Base-by-base conservation (phyloP, 1,284 basidiomycete genomes). In the Ceratobasidium sp. region DNA sequence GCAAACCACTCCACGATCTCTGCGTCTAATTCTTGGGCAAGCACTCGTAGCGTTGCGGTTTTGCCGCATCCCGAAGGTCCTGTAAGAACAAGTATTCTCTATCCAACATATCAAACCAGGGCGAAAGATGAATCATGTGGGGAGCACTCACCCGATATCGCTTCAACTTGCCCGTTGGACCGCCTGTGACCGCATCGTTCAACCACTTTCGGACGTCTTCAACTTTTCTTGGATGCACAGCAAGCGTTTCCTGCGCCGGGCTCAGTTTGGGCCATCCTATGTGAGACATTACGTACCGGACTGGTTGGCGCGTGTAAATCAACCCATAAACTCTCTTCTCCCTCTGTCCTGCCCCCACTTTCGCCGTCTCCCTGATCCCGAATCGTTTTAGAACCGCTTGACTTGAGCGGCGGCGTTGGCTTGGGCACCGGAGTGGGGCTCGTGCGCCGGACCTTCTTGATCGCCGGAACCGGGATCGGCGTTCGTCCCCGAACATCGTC, bases 51-150 rank as follows among this genome's bases (percentile, higher is more conserved):
- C 0, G 94, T 94, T 0, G 94, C 87, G 0, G 96, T 97, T 83
- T 99, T 99, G 0, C 89, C 97, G 0, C 90, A 88, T 0, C 97
- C 97, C 8, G 96, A 91, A 0, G 94, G 94, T 1, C 97, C 97
- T 1, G 92, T 93, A 8, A 99, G 82, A 0, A 89, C 88, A 1
- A 98, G 86, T 26, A 99, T 87, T 45, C 93, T 86, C 94, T 96
- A 75, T 10, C 21, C 34, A 26, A 30, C 28, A 57, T 8, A n/a
- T 48, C 28, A n/a, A 70, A 12, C 8, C 34, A 32, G 23, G 46
- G 28, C 1, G 39, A 45, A 8, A 18, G 18, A 18, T 26, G 14
- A 4, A 21, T 21, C 2, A 16, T 30, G 18, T 36, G 6, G 39
- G 39, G 43, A 59, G 8, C 9, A 83, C 89, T 64, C 75, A 95